Conservation (phyloP, 2,329 filamentous ascomycete species). For the Penicillium concentricum region DNA sequence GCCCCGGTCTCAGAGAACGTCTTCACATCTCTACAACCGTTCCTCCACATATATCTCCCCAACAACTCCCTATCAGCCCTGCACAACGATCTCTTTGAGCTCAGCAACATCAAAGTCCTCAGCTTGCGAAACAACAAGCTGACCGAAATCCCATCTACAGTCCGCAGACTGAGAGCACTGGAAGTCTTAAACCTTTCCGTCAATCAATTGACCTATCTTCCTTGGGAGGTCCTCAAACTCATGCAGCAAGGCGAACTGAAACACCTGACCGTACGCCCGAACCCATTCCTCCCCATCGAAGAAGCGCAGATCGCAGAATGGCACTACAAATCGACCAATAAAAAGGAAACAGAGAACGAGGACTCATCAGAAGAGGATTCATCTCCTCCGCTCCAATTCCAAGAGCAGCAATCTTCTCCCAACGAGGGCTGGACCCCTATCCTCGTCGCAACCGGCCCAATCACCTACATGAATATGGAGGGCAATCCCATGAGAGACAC, state of each 20-base stretch:
- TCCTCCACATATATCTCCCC: slow-evolving; percentile 44
- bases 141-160: slow-evolving; percentile 40
- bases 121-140: slow-evolving; percentile 50
- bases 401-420: slow-evolving; percentile 27
- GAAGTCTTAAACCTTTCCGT: slow-evolving; percentile 47
- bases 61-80: slow-evolving; percentile 42
- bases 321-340: slow-evolving; percentile 21
- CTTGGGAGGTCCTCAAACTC: slow-evolving; percentile 47
- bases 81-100: slow-evolving; percentile 43
- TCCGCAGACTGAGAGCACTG: slow-evolving; percentile 42
- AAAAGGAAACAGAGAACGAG: slow-evolving; percentile 2
- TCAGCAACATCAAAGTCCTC: slow-evolving; percentile 43
- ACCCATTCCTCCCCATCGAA: slow-evolving; percentile 38
- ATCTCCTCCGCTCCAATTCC: slow-evolving; percentile 10
- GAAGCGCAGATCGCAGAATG: slow-evolving; percentile 33
- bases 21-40: slow-evolving; percentile 42
- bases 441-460: slow-evolving; percentile 37
- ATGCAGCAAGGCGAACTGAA: slow-evolving; percentile 39
- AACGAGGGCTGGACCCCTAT: slow-evolving; percentile 37
- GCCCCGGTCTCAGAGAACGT: slow-evolving; percentile 38
- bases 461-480: slow-evolving; percentile 36
- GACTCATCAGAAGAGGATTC: not conserved
- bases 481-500: slow-evolving; percentile 23
- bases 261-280: slow-evolving; percentile 41
- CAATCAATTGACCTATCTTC: slow-evolving; percentile 44